Percentiles rank a stretch among this genome's conserved stretches.
phyloP scores from a whole-genome alignment of 2,329 filamentous ascomycete genomes.

The Aureobasidium sp. region DNA sequence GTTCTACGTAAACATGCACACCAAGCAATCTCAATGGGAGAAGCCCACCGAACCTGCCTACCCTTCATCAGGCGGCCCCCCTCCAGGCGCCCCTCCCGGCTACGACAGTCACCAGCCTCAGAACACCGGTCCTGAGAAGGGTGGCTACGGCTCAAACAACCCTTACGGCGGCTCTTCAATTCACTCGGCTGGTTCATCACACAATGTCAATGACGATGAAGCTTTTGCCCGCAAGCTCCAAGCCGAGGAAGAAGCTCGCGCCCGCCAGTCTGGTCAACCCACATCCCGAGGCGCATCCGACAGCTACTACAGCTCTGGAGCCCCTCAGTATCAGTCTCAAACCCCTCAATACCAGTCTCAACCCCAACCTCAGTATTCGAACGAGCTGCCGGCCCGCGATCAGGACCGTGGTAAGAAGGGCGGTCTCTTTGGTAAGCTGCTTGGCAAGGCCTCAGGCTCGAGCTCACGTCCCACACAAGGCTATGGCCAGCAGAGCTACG shows the following conservation, averaged over 20 bases:
- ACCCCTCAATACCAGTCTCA: background rate
- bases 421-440: constrained; percentile 45
- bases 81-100: constrained; percentile 56
- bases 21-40: constrained; percentile 87
- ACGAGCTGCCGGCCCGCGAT: constrained; percentile 26
- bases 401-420: constrained; percentile 31
- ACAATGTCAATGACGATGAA: constrained; percentile 56
- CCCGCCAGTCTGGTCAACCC: constrained; percentile 4
- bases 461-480: constrained; percentile 12
- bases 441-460: constrained; percentile 35
- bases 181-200: constrained; percentile 3
- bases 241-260: constrained; percentile 67
- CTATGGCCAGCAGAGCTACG: constrained; percentile 12
- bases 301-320: constrained; percentile 35
- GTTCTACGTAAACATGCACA: constrained; percentile 87
- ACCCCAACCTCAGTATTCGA: constrained; percentile 20
- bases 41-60: constrained; percentile 63
- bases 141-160: constrained; percentile 55
- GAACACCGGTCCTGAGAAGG: constrained; percentile 37
- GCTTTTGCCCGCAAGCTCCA: constrained; percentile 68
- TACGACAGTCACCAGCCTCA: constrained; percentile 45
- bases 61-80: constrained; percentile 32
- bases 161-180: constrained; percentile 47
- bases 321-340: constrained; percentile 9
- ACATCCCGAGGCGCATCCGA: constrained; percentile 37